These are phyloP conservation scores for Chlorella variabilis DNA, from an alignment of 163 green algal genomes.

Conservation along the genomic window DNA sequence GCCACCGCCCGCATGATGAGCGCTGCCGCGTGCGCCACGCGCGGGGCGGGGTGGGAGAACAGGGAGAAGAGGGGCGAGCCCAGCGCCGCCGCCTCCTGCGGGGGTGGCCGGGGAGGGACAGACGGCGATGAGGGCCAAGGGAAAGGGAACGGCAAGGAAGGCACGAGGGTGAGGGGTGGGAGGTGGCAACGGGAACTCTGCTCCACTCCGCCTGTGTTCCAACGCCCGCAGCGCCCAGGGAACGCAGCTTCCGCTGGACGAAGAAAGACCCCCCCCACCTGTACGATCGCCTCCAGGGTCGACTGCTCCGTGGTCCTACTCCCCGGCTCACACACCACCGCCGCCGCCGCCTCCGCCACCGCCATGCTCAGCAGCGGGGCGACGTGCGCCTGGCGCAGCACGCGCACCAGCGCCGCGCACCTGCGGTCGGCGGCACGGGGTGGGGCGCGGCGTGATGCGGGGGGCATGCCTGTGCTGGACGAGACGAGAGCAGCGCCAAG, in stretches of 20 bases:
- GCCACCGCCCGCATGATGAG: constrained; percentile 84
- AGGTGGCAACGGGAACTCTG: no score
- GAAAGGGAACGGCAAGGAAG: no score
- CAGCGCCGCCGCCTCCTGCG: constrained; percentile 61
- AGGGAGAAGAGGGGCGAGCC: constrained; percentile 82
- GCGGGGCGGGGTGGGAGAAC: constrained; percentile 75
- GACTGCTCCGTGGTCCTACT: constrained; percentile 63
- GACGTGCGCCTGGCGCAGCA: constrained; percentile 40
- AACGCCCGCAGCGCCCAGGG: no score
- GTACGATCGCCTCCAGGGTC: constrained; percentile 58
- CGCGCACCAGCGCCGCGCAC: constrained; percentile 44
- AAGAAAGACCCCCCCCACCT: no score
- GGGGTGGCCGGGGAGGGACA: background rate
- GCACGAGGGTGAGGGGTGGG: no score
- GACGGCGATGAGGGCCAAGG: no score
- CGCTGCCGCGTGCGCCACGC: constrained; percentile 73
- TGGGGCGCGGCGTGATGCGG: no score
- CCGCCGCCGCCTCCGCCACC: constrained; percentile 64
- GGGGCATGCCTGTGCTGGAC: no score
- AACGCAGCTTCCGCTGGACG: no score
- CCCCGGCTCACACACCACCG: constrained; percentile 70
- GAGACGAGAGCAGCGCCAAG: no score
- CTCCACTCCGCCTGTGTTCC: no score
- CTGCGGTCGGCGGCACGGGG: constrained; percentile 22
- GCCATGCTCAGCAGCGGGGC: constrained; percentile 59